phyloP scores from a whole-genome alignment of 768 basidiomycete species.

The Pleurotus pulmonarius region DNA sequence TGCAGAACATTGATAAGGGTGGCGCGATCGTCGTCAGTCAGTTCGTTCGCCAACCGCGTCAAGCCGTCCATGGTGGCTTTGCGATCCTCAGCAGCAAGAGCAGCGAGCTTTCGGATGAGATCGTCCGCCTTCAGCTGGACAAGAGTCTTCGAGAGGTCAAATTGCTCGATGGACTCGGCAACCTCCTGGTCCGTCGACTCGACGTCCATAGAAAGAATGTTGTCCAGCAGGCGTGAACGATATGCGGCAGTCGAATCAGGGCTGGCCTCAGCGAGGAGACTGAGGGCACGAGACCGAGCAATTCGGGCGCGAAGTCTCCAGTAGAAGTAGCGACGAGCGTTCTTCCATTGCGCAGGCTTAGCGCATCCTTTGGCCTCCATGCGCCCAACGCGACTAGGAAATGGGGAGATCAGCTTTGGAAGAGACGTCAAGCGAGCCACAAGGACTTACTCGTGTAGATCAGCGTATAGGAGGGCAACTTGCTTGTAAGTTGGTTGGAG shows the following conservation, averaged over 20 bases:
- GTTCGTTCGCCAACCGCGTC: constrained; percentile 63
- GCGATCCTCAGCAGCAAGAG: constrained; percentile 68
- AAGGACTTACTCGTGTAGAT: constrained; percentile 84
- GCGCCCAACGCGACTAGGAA: constrained; percentile 79
- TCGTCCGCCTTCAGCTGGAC: constrained; percentile 67
- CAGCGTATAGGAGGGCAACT: constrained; percentile 90
- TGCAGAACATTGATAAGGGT: constrained; percentile 60
- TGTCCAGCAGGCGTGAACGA: constrained; percentile 59
- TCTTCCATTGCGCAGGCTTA: constrained; percentile 81
- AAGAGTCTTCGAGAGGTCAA: constrained; percentile 62
- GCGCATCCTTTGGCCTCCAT: constrained; percentile 99
- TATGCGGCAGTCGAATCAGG: constrained; percentile 69
- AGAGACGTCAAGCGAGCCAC: constrained; percentile 1
- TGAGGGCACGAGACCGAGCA: constrained; percentile 62
- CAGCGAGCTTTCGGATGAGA: constrained; percentile 61
- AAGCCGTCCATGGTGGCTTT: constrained; percentile 76
- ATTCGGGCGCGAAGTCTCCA: constrained; percentile 88
- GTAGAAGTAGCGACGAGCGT: constrained; percentile 87
- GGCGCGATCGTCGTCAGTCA: constrained; percentile 71
- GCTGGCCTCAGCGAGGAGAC: constrained; percentile 62
- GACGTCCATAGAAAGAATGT: constrained; percentile 52
- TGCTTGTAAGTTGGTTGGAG: constrained; percentile 91
- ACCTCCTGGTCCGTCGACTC: constrained; percentile 51
- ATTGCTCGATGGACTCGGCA: constrained; percentile 64
- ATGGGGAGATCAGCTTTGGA: constrained; percentile 8